These are phyloP conservation scores for Quercus lobata DNA, from an alignment of 331 rosid species.

Conservation along the genomic window DNA sequence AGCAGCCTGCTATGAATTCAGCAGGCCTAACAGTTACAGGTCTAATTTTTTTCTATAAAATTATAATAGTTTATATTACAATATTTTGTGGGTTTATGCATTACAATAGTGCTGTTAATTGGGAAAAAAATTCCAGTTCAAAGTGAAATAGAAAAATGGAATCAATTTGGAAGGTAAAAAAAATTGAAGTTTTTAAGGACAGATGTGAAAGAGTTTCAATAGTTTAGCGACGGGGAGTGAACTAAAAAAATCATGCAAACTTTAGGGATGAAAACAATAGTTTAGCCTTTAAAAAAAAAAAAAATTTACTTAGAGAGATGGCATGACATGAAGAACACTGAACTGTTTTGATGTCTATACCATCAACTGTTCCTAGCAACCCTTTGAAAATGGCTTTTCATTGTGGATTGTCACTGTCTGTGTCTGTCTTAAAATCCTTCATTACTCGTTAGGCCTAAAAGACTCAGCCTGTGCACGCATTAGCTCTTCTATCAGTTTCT, in stretches of 20 bases:
- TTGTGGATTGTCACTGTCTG: neutral
- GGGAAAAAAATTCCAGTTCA: neutral
- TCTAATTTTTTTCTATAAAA: slow-evolving; percentile 10
- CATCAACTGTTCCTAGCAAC: neutral
- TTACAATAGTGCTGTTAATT: neutral
- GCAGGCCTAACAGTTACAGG: slow-evolving; percentile 50
- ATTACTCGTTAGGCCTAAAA: neutral
- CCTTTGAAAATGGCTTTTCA: neutral
- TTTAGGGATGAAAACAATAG: too few relatives aligned
- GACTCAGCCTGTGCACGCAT: neutral
- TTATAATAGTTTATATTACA: neutral
- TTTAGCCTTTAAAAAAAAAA: too few relatives aligned
- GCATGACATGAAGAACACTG: neutral
- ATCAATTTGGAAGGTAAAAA: neutral
- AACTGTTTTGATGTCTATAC: neutral
- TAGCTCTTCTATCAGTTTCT: neutral
- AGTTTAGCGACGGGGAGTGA: too few relatives aligned
- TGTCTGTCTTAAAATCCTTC: neutral
- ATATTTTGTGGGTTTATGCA: neutral
- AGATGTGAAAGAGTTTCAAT: too few relatives aligned
- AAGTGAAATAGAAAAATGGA: neutral
- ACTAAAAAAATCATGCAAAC: too few relatives aligned
- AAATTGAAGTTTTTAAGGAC: too few relatives aligned
- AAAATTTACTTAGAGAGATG: neutral
- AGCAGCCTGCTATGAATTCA: slow-evolving; percentile 49